Conservation (phyloP, 139 green algal genomes). For the Marvania coccoides region DNA sequence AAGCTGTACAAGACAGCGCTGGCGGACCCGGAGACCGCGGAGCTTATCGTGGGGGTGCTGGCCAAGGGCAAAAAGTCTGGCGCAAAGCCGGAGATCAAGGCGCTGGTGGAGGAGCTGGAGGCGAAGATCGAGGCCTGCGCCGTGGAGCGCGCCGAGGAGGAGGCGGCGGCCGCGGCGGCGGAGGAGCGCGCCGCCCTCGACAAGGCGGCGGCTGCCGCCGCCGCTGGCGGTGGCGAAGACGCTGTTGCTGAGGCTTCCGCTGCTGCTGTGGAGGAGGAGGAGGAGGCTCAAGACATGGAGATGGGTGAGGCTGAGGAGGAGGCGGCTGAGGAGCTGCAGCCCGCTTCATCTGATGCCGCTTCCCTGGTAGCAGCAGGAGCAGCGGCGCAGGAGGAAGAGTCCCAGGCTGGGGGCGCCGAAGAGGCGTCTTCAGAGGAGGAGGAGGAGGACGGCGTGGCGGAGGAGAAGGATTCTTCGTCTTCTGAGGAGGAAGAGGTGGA, state of each 20-base stretch:
- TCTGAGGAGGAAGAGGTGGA: no score
- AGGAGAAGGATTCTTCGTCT: neutral
- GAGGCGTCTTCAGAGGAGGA: neutral
- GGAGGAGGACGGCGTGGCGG: neutral
- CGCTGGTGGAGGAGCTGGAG: conserved; percentile 28
- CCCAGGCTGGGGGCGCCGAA: neutral
- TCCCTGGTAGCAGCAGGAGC: no score
- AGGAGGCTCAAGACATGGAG: neutral
- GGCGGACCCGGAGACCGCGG: conserved; percentile 50
- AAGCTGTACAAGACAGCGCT: conserved; percentile 72
- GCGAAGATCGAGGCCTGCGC: conserved; percentile 11
- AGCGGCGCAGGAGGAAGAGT: neutral
- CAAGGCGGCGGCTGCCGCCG: neutral
- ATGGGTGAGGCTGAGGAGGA: neutral
- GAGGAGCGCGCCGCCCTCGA: neutral
- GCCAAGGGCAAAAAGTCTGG: conserved; percentile 42
- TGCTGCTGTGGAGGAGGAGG: neutral
- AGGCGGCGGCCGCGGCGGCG: neutral
- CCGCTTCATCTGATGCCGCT: neutral
- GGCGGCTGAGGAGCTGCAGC: neutral
- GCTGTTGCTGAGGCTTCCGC: neutral
- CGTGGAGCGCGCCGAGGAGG: conserved; percentile 20
- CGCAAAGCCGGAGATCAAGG: conserved; percentile 31
- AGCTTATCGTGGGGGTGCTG: conserved; percentile 29
- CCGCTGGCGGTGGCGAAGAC: neutral